These are phyloP conservation scores for Sarcocystis neurona DNA, from an alignment of 169 alveolate species.

Conservation along the genomic window DNA sequence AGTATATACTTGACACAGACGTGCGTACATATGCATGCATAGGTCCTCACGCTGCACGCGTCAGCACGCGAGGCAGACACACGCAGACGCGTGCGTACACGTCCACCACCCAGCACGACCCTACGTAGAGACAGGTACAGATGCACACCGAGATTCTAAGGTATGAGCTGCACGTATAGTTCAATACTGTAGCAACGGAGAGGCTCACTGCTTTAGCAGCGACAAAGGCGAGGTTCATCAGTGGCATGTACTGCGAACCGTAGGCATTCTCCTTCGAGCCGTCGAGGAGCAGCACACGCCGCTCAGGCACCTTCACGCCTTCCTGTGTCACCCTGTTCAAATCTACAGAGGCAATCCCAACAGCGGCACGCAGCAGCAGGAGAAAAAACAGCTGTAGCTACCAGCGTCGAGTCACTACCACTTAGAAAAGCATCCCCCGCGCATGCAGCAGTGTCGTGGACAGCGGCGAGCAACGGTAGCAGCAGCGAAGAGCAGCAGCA, in stretches of 20 bases:
- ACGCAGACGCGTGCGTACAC: too few relatives aligned
- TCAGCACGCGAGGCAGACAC: too few relatives aligned
- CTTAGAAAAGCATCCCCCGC: not conserved
- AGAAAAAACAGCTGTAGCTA: not conserved
- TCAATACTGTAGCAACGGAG: too few relatives aligned
- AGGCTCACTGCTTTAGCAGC: slow-evolving; percentile 38
- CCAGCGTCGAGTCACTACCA: not conserved
- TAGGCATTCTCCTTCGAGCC: slow-evolving; percentile 20
- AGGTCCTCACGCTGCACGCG: too few relatives aligned
- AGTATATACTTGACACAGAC: too few relatives aligned
- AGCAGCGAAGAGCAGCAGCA: too few relatives aligned
- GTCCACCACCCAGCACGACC: too few relatives aligned
- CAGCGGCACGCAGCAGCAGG: not conserved
- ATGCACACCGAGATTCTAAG: too few relatives aligned
- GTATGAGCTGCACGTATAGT: too few relatives aligned
- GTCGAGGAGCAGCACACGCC: slow-evolving; percentile 44
- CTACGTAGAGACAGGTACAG: too few relatives aligned
- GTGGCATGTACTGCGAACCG: slow-evolving; percentile 51
- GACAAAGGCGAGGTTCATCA: slow-evolving; percentile 54
- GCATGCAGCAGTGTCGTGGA: not conserved
- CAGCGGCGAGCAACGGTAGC: not conserved
- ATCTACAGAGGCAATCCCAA: slow-evolving; percentile 4
- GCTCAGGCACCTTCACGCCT: slow-evolving; percentile 28
- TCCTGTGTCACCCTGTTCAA: slow-evolving; percentile 1
- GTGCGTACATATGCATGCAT: too few relatives aligned